Conservation (phyloP, 306 rosid genomes). For the Cicer pinnatifidum region DNA sequence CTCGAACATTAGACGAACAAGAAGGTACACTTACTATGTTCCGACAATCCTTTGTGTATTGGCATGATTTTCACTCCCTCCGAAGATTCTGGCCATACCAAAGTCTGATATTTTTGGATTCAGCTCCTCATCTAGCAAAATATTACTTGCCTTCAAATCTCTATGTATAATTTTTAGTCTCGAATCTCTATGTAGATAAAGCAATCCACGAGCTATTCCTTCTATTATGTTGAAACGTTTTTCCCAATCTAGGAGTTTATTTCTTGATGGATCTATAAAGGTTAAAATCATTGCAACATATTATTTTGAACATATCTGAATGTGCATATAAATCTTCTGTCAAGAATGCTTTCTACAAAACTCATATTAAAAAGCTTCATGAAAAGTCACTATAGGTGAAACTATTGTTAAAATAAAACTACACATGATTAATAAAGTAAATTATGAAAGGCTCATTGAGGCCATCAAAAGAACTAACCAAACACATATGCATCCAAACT, state of each 20-base stretch:
- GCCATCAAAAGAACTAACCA: constrained; percentile 39
- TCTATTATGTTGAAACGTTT: constrained; percentile 39
- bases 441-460: neutral
- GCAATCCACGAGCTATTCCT: constrained; percentile 46
- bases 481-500: constrained; percentile 48
- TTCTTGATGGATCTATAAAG: constrained; percentile 22
- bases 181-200: constrained; percentile 48
- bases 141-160: constrained; percentile 45
- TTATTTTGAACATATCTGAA: neutral
- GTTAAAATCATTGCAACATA: neutral
- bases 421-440: neutral
- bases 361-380: neutral
- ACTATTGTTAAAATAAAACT: neutral
- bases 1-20: neutral
- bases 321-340: neutral
- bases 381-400: neutral
- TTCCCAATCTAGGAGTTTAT: constrained; percentile 38
- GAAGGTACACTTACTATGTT: constrained; percentile 38
- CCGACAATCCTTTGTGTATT: constrained; percentile 41
- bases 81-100: constrained; percentile 51
- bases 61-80: constrained; percentile 42
- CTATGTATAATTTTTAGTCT: constrained; percentile 42
- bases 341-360: neutral
- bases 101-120: constrained; percentile 50
- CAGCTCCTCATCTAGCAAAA: constrained; percentile 30